Base-by-base conservation (phyloP, 306 rosid species). In the Acacia crassicarpa region DNA sequence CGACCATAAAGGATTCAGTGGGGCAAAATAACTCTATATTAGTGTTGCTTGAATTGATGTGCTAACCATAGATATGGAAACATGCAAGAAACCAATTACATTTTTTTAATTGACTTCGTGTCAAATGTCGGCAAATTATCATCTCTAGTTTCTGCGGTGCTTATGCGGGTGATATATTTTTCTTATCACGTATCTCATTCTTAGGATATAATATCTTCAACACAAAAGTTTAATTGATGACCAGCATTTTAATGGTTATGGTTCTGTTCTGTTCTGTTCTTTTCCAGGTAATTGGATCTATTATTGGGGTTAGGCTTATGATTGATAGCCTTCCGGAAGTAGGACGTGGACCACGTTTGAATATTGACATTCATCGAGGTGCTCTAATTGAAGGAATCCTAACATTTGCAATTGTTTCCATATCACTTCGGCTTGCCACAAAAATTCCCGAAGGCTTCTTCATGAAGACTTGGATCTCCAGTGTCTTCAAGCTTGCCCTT, bases 391-490 rank as follows among this genome's bases (percentile, higher is more conserved):
- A 95, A 88, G 98, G 99, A 33, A 23, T 95, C 53, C 90, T 95
- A 44, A 82, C 99, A 19, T 95, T 86, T 74, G 80, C 81, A 23
- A 88, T 92, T 54, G 97, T 92, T 40, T 80, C 49, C 10, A 87
- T 95, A 74, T 93, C 97, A 9, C 98, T 88, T 3, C 91, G 85
- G 25, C 94, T 95, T 20, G 53, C 91, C 43, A 82, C 68, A 35
- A 95, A 89, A 82, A 70, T 92, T 54, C 87, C 82, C 3, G 92
- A 84, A 77, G 87, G 79, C 80, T 95, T 92, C 89, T 86, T 90
- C 91, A 92, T 78, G 91, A 95, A 93, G 90, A 95, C 98, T 49
- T 95, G 99, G 99, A 95, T 95, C 81, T 90, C 97, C 73, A 92
- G 98, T 81, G 82, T 93, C 88, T 93, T 91, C 80, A 95, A 91